A percentile compares a stretch with the other conserved stretches of the same genome.
phyloP scores from a whole-genome alignment of 495 filamentous ascomycete genomes.

The Penicillium argentinense region DNA sequence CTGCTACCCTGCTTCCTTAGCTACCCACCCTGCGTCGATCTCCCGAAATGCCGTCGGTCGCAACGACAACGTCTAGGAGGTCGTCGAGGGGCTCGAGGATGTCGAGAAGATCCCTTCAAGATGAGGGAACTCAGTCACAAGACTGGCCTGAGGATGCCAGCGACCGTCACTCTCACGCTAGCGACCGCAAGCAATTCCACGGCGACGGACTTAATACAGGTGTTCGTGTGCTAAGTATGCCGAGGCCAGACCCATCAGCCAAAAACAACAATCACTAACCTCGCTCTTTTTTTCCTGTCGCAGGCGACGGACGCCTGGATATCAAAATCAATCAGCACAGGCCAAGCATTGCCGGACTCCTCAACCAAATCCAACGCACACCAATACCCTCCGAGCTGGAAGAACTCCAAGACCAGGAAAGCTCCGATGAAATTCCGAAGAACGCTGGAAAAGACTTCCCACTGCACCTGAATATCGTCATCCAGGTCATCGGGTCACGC shows the following conservation, averaged over 20 bases:
- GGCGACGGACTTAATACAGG: constrained; percentile 27
- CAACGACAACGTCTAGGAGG: background rate
- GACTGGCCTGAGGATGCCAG: constrained; percentile 18
- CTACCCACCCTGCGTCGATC: too few species aligned
- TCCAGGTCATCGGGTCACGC: constrained; percentile 78
- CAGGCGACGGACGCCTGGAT: constrained; percentile 29
- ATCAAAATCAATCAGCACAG: constrained; percentile 26
- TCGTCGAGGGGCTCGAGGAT: background rate
- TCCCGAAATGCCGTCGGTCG: background rate
- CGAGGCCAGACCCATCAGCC: too few species aligned
- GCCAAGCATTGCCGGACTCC: constrained; percentile 23
- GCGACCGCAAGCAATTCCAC: constrained; percentile 9
- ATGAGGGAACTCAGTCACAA: constrained; percentile 8
- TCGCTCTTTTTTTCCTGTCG: background rate
- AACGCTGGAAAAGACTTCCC: constrained; percentile 58
- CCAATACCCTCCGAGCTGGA: constrained; percentile 15
- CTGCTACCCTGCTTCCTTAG: too few species aligned
- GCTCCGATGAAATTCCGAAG: constrained; percentile 32
- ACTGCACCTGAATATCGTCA: constrained; percentile 67
- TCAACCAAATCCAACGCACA: constrained; percentile 16
- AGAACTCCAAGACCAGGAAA: background rate
- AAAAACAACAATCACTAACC: background rate
- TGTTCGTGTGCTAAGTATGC: constrained; percentile 22
- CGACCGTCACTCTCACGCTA: background rate
- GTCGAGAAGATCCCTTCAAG: background rate